Percentiles rank a stretch among this genome's conserved stretches.
Evolutionary conservation across 768 basidiomycete genomes (phyloP).

Genomic region (Phanerodontia chrysosporium): DNA sequence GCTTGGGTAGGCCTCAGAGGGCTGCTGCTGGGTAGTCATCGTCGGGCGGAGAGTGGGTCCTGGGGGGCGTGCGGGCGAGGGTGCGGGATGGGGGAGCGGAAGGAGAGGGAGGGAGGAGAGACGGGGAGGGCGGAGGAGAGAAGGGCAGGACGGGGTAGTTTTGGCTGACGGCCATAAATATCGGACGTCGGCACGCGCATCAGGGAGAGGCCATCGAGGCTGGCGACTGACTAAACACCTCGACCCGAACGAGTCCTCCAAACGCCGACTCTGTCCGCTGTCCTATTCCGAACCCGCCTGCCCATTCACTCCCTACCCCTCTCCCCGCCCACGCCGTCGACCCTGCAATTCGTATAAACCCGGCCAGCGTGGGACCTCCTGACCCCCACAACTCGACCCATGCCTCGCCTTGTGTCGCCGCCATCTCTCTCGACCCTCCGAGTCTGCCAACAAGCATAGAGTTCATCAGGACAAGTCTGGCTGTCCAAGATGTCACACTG

Average conservation of each 20-base stretch:
- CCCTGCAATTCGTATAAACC: no score
- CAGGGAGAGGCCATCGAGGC: constrained; percentile 1
- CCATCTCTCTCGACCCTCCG: no score
- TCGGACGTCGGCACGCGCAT: constrained; percentile 4
- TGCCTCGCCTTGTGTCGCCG: no score
- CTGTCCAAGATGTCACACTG: background rate
- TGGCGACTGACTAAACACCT: background rate
- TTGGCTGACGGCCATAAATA: constrained; percentile 1
- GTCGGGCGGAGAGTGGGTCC: background rate
- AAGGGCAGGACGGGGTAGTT: background rate
- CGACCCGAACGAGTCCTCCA: background rate
- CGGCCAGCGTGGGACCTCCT: no score
- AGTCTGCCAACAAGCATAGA: no score
- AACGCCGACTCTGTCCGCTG: background rate
- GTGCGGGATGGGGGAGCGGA: background rate
- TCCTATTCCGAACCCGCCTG: background rate
- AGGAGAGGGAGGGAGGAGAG: background rate
- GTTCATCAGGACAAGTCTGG: no score
- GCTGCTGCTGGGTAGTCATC: constrained; percentile 23
- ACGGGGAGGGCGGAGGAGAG: background rate
- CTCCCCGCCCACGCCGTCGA: background rate
- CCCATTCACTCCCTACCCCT: no score
- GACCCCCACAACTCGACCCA: no score
- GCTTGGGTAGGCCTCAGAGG: constrained; percentile 24
- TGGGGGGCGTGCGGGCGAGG: background rate